Evolutionary conservation across 148 eudicot species (phyloP).

Genomic region (Dysphania ambrosioides): DNA sequence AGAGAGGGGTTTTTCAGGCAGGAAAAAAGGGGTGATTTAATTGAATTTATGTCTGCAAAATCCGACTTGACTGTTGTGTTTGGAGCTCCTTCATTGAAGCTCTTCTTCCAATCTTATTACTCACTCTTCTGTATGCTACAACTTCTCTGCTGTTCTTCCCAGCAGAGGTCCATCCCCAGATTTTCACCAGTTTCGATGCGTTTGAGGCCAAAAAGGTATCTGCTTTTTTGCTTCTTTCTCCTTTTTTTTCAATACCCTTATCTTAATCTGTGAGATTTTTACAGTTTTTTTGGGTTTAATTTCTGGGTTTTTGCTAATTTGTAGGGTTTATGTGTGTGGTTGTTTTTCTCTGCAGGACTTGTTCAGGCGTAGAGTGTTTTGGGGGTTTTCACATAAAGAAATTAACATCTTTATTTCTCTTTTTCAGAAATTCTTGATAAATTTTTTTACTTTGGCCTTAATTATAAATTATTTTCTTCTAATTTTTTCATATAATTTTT

Average conservation of each 20-base stretch:
- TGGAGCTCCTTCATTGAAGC: constrained; percentile 50
- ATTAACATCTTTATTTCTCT: constrained; percentile 41
- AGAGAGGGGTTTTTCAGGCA: constrained; percentile 12
- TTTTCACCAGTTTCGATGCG: constrained; percentile 76
- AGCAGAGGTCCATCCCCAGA: constrained; percentile 42
- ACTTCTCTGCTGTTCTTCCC: constrained; percentile 50
- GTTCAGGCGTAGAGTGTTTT: constrained; percentile 79
- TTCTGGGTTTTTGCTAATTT: constrained; percentile 8
- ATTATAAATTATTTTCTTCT: background rate
- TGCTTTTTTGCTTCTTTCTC: constrained; percentile 7
- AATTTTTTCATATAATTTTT: background rate
- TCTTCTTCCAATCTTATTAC: constrained; percentile 39
- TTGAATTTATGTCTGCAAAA: constrained; percentile 41
- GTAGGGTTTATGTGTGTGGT: constrained; percentile 14
- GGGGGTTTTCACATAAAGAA: constrained; percentile 78
- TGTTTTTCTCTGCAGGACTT: constrained; percentile 32
- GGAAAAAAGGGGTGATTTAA: constrained; percentile 13
- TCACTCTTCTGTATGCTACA: constrained; percentile 28
- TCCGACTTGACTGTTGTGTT: constrained; percentile 40
- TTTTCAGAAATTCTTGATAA: constrained; percentile 40
- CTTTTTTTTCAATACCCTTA: constrained; percentile 24
- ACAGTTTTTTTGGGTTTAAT: background rate
- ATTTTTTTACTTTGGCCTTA: background rate
- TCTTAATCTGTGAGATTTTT: constrained; percentile 1
- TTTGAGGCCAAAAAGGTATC: constrained; percentile 87